Evolutionary conservation across 345 rosid species (phyloP).

Genomic region (Eucalyptus caleyi): DNA sequence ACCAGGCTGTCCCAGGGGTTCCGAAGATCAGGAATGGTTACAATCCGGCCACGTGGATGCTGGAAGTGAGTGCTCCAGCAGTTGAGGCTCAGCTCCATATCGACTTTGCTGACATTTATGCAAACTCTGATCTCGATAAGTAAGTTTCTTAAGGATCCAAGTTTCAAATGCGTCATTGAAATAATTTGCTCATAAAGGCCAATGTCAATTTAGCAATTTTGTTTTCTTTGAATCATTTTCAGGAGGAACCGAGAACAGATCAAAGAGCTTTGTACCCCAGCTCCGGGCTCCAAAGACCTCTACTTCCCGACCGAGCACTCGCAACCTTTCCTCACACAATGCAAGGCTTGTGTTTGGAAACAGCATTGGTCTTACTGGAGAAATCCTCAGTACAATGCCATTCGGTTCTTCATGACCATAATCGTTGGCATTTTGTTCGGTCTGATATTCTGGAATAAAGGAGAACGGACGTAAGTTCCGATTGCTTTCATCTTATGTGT

Average conservation of each 20-base stretch:
- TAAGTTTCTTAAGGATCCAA: not conserved
- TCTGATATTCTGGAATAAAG: not conserved
- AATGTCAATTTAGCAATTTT: not conserved
- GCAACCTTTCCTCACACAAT: conserved; percentile 11
- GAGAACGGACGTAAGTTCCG: not conserved
- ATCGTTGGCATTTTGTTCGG: not conserved
- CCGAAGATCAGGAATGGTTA: conserved; percentile 44
- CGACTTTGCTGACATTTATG: not conserved
- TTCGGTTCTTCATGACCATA: conserved; percentile 9
- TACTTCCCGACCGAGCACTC: not conserved
- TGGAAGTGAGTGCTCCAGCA: conserved; percentile 12
- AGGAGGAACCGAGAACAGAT: not conserved
- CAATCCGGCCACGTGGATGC: conserved; percentile 93
- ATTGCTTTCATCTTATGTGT: not conserved
- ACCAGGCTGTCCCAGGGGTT: conserved; percentile 55
- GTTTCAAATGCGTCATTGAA: not conserved
- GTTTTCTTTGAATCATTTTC: not conserved
- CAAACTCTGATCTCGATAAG: not conserved
- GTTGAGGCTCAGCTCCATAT: not conserved
- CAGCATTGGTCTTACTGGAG: conserved; percentile 65
- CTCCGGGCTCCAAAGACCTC: not conserved
- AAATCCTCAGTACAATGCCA: conserved; percentile 53
- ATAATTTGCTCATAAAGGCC: not conserved
- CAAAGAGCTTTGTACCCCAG: not conserved
- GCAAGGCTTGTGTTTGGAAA: conserved; percentile 64